Conservation (phyloP, 345 rosid species). For the Eutrema yunnanense region DNA sequence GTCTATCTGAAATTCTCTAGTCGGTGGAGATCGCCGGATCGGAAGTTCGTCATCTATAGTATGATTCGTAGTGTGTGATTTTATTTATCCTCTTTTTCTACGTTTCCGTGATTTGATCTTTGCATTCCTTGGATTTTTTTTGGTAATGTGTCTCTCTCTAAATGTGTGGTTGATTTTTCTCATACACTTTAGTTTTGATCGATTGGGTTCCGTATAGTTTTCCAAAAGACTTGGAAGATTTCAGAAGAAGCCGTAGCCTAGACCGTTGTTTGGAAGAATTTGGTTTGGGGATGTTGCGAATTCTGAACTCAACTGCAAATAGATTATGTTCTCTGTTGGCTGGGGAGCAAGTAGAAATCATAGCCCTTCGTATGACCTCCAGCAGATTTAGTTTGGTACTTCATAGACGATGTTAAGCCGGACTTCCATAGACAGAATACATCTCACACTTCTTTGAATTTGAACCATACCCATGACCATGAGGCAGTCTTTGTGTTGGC, state of each 20-base stretch:
- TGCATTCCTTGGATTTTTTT: not conserved
- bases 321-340: not conserved
- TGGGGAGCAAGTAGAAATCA: not conserved
- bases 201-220: constrained; percentile 1
- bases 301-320: not conserved
- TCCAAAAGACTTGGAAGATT: not conserved
- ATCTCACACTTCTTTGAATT: not conserved
- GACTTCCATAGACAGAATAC: not conserved
- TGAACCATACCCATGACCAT: constrained; percentile 1
- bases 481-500: constrained; percentile 12
- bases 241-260: not conserved
- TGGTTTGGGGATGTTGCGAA: not conserved
- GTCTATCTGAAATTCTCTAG: constrained; percentile 8
- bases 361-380: not conserved
- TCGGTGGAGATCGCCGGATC: constrained; percentile 30
- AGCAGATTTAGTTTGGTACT: not conserved
- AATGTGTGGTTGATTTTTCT: constrained; percentile 1
- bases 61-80: not conserved
- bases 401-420: not conserved
- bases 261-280: not conserved
- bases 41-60: constrained; percentile 53
- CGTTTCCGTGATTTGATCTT: constrained; percentile 8
- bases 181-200: not conserved
- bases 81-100: not conserved
- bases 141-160: constrained; percentile 22